Evolutionary conservation across 257 asterid species (phyloP), one percentile per base, ranked within the genome.

Genomic region (Ocimum tenuiflorum): DNA sequence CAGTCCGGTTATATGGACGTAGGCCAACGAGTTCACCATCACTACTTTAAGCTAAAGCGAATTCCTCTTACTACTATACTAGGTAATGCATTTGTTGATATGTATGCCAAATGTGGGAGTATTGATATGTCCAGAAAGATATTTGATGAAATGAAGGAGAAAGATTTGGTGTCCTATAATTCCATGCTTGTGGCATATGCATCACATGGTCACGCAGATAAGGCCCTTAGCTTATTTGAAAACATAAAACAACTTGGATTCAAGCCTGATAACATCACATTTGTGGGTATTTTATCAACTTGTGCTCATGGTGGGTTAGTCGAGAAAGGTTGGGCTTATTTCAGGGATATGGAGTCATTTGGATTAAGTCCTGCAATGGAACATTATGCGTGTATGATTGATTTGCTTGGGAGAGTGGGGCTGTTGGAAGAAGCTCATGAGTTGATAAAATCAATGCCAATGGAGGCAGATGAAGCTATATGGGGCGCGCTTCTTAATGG

Each of bases 401-500:
- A 89, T 83, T 85, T 89, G 55, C 83, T 89, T 4, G 79, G 95
- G 46, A 78, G 95, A 76, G 82, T 80, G 38, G 95, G 96, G 68
- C 80, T 31, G 15, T 41, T 87, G 47, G 64, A 75, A 60, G 89
- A 87, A 75, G 95, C 95, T 3, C 73, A 64, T 71, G 72, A 65
- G 62, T 62, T 87, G 74, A 82, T 84, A 64, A 71, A 15, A 58
- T 64, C 77, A 17, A 87, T 85, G 94, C 82, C 87, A 12, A 73
- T 82, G 89, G 81, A 83, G 71, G 86, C 97, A 0, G 95, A 87
- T 72, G 84, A 78, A 72, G 94, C 88, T 50, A 79, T 79, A 55
- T 89, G 88, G 95, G 97, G 97, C 2, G 89, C 91, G 9, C 79
- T 89, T 64, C 81, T 89, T 14, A 82, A 84, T 54, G 95, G 94